Conservation (phyloP, 371 early-diverging fungal genomes). For the Sporodiniella umbellata region DNA sequence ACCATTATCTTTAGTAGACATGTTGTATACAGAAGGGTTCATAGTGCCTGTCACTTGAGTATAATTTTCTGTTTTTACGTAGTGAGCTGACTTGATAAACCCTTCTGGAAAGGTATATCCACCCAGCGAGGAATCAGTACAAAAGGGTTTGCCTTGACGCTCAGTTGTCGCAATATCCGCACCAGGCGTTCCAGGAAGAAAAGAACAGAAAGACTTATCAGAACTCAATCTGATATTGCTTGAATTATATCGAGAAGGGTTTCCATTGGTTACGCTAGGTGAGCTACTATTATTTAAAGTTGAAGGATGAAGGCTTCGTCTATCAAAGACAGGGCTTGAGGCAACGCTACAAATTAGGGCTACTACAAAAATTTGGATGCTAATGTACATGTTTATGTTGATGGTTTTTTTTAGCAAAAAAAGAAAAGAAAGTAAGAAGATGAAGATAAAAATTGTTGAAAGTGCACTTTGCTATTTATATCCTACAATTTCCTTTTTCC, state of each 20-base stretch:
- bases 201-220: constrained; percentile 34
- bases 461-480: not conserved
- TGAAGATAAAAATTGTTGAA: too few species aligned
- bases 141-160: constrained; percentile 29
- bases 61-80: constrained; percentile 24
- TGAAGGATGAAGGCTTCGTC: not conserved
- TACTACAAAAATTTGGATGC: not conserved
- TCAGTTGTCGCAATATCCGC: constrained; percentile 36
- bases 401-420: too few species aligned
- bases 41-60: constrained; percentile 52
- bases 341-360: not conserved
- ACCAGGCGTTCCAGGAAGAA: constrained; percentile 40
- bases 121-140: constrained; percentile 20
- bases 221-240: constrained; percentile 24
- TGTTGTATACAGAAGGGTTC: constrained; percentile 32
- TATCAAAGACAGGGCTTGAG: not conserved
- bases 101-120: constrained; percentile 36
- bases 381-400: not conserved
- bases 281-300: not conserved
- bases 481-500: not conserved
- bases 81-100: constrained; percentile 45
- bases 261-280: not conserved
- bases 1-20: constrained; percentile 43
- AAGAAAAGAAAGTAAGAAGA: not conserved
- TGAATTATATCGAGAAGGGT: constrained; percentile 1